Conservation (phyloP, 352 stramenopile species). For the Phytophthora colocasiae region DNA sequence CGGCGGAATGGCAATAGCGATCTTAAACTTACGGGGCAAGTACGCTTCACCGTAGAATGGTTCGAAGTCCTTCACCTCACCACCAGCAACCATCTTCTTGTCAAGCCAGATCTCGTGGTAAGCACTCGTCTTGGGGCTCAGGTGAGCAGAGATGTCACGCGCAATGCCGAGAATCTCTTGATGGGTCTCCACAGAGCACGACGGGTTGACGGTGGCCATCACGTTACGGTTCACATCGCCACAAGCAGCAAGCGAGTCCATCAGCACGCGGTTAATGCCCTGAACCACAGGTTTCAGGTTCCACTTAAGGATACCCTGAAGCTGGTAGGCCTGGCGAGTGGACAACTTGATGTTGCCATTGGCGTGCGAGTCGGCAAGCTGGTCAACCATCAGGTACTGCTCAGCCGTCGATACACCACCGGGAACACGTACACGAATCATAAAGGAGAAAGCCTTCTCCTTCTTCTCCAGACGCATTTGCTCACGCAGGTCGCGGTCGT, state of each 20-base stretch:
- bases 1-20: slow-evolving; percentile 97
- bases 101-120: slow-evolving; percentile 99
- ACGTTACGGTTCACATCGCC: slow-evolving; percentile 98
- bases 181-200: slow-evolving; percentile 90
- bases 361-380: slow-evolving; percentile 93
- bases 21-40: slow-evolving; percentile 99
- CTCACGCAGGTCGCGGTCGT: slow-evolving; percentile 91
- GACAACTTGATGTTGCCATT: slow-evolving; percentile 96
- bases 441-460: slow-evolving; percentile 96
- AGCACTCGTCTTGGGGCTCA: slow-evolving; percentile 94
- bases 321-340: slow-evolving; percentile 96
- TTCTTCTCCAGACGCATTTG: slow-evolving; percentile 82
- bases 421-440: slow-evolving; percentile 97
- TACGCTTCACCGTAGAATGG: slow-evolving; percentile 98
- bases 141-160: slow-evolving; percentile 93
- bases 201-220: slow-evolving; percentile 92
- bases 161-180: slow-evolving; percentile 83
- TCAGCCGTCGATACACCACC: slow-evolving; percentile 93
- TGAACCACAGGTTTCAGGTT: slow-evolving; percentile 97
- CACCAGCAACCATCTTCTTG: slow-evolving; percentile 95
- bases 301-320: slow-evolving; percentile 97
- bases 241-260: slow-evolving; percentile 96
- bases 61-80: slow-evolving; percentile 95
- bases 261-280: slow-evolving; percentile 91
- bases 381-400: slow-evolving; percentile 95